Evolutionary conservation across 495 filamentous ascomycete genomes (phyloP), one percentile per base, ranked within the genome.

Genomic region (Hypoxylon lienhwacheense): DNA sequence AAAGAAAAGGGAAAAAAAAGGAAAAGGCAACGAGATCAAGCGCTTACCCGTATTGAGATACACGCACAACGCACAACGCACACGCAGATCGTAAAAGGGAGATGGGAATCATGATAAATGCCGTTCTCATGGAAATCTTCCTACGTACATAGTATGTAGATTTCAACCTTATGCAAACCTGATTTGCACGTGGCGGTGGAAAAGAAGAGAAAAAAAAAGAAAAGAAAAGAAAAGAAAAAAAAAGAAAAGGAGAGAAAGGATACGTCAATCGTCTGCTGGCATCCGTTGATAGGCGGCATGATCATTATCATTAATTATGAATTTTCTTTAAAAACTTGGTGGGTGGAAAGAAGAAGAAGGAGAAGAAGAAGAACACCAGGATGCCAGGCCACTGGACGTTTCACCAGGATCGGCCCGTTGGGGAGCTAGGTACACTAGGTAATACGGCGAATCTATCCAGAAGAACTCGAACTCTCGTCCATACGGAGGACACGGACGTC

Each of bases 31-130:
- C 41, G 20, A 46, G 39, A 55, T 54, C 33, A 40, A 32, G 34
- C 47, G 47, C 64, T 60, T 63, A 65, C 54, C 66, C 58, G 56
- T 22, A 41, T 55, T 28, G 53, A 55, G 37, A 46, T n/a, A 51
- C 15, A 42, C 34, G 26, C 24, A 20, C 11, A 55, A 32, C 31
- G 43, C 34, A 8, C 19, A 26, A 22, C 15, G 4, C 8, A 39
- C 11, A 5, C 4, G 8, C 15, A 35, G 10, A 14, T 6, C 7
- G 10, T 16, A 35, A 35, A 48, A 33, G 55, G 26, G 24, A 14
- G 47, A 53, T 60, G 55, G 60, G 53, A 60, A 55, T 58, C 47
- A 33, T 10, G n/a, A 41, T 29, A 58, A 65, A 57, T 61, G 52
- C 52, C 58, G 58, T 61, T 16, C 42, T 19, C 42, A 43, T n/a